Evolutionary conservation across 768 basidiomycete genomes (phyloP).

Genomic region (Boletus patriciae): DNA sequence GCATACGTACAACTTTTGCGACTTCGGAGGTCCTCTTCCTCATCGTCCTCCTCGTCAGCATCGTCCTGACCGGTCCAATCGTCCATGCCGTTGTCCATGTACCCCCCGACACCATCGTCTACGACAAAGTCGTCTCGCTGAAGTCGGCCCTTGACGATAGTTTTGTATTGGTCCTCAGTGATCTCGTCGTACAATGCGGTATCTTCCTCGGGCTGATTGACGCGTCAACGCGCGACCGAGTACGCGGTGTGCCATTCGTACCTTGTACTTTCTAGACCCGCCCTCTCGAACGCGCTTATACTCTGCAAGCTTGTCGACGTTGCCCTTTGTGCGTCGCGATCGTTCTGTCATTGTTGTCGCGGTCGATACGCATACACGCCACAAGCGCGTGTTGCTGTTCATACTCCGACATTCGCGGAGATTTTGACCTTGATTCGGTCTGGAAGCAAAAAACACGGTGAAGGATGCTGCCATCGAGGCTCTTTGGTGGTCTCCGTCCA

Average conservation of each 20-base stretch:
- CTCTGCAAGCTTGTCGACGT: slow-evolving; percentile 53
- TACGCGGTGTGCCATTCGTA: slow-evolving; percentile 25
- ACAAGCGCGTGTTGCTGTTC: slow-evolving; percentile 30
- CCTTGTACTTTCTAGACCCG: slow-evolving; percentile 59
- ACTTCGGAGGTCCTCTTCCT: slow-evolving; percentile 32
- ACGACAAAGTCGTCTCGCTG: slow-evolving; percentile 92
- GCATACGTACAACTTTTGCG: slow-evolving; percentile 43
- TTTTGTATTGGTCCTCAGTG: slow-evolving; percentile 82
- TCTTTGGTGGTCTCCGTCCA: slow-evolving; percentile 46
- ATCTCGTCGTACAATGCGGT: slow-evolving; percentile 84
- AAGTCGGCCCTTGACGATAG: slow-evolving; percentile 79
- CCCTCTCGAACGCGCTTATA: slow-evolving; percentile 61
- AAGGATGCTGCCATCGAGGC: slow-evolving; percentile 45
- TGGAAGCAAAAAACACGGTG: neutral
- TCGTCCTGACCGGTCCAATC: slow-evolving; percentile 74
- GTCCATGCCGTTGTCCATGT: slow-evolving; percentile 96
- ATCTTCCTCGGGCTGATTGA: slow-evolving; percentile 52
- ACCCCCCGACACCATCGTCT: slow-evolving; percentile 89
- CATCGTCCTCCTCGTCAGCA: slow-evolving; percentile 57
- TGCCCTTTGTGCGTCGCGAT: slow-evolving; percentile 26
- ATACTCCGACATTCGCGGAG: slow-evolving; percentile 27
- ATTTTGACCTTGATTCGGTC: neutral
- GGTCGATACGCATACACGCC: slow-evolving; percentile 15
- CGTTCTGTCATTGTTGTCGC: slow-evolving; percentile 27
- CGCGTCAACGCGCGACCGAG: slow-evolving; percentile 23